Percentiles rank a stretch among this genome's conserved stretches.
Conservation (phyloP, 768 basidiomycete genomes). For the Termitomyces sp. region DNA sequence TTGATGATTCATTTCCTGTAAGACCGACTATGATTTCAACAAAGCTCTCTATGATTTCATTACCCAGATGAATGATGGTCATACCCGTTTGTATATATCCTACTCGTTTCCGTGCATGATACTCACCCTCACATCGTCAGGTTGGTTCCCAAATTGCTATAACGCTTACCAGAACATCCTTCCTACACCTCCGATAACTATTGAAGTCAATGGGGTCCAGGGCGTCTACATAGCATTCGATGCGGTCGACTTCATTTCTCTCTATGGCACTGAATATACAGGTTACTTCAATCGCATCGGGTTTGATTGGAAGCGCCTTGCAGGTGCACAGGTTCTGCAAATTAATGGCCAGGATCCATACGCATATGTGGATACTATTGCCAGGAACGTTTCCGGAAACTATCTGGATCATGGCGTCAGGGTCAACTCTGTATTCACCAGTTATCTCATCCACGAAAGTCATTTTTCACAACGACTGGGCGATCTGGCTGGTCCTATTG, state of each 20-base stretch:
- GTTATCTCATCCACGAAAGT: constrained; percentile 42
- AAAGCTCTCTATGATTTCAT: constrained; percentile 49
- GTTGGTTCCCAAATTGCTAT: constrained; percentile 55
- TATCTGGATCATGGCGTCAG: constrained; percentile 59
- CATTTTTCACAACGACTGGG: constrained; percentile 55
- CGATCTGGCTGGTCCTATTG: constrained; percentile 46
- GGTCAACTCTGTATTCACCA: constrained; percentile 56
- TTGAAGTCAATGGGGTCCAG: constrained; percentile 41
- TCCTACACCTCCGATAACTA: constrained; percentile 48
- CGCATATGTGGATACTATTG: constrained; percentile 50
- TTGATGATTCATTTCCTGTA: background rate
- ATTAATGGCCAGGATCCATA: constrained; percentile 51
- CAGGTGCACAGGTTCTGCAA: constrained; percentile 48
- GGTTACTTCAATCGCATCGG: constrained; percentile 38
- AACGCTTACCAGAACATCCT: constrained; percentile 47
- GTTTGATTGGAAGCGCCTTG: constrained; percentile 56
- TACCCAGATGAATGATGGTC: constrained; percentile 56
- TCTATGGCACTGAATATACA: constrained; percentile 40
- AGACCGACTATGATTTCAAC: constrained; percentile 68
- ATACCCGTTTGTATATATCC: constrained; percentile 40
- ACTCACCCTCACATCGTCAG: constrained; percentile 20
- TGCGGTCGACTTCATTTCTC: constrained; percentile 42
- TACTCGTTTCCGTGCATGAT: background rate
- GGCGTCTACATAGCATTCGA: constrained; percentile 51
- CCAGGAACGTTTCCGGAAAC: constrained; percentile 54